These are phyloP conservation scores for Globisporangium viniferum DNA, from an alignment of 352 stramenopile genomes.

Conservation along the genomic window DNA sequence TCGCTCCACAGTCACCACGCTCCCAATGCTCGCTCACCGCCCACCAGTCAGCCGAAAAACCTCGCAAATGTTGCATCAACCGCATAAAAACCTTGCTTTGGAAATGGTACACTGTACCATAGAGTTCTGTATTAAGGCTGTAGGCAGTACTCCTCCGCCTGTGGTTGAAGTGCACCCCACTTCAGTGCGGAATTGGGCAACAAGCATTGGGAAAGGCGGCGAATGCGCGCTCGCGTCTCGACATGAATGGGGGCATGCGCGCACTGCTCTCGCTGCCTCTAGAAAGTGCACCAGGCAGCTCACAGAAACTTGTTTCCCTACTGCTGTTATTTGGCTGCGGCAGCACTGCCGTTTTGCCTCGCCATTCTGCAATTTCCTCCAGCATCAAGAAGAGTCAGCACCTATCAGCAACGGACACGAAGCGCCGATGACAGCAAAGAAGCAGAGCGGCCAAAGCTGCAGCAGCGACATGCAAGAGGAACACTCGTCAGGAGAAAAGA, in stretches of 20 bases:
- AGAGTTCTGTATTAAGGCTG: neutral
- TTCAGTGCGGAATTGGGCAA: neutral
- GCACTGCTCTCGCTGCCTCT: neutral
- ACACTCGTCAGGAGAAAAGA: neutral
- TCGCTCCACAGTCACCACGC: neutral
- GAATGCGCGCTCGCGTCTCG: neutral
- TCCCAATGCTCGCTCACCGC: neutral
- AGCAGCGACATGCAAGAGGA: no score
- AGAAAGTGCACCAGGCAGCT: neutral
- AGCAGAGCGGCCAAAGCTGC: neutral
- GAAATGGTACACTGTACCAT: neutral
- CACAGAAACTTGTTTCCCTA: neutral
- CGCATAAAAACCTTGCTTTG: neutral
- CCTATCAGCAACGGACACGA: neutral
- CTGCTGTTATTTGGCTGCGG: neutral
- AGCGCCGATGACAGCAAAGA: neutral
- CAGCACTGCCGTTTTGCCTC: neutral
- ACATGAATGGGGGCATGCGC: no score
- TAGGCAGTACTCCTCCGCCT: neutral
- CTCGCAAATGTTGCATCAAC: neutral
- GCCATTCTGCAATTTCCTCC: conserved; percentile 3
- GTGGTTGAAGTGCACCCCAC: neutral
- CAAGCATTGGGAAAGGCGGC: neutral
- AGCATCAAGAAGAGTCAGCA: neutral
- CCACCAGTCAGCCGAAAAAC: conserved; percentile 15